Percentiles rank a stretch among this genome's conserved stretches.
These are phyloP conservation scores for Backusella mclennaniae DNA, from an alignment of 192 early-diverging fungal genomes.

Conservation along the genomic window DNA sequence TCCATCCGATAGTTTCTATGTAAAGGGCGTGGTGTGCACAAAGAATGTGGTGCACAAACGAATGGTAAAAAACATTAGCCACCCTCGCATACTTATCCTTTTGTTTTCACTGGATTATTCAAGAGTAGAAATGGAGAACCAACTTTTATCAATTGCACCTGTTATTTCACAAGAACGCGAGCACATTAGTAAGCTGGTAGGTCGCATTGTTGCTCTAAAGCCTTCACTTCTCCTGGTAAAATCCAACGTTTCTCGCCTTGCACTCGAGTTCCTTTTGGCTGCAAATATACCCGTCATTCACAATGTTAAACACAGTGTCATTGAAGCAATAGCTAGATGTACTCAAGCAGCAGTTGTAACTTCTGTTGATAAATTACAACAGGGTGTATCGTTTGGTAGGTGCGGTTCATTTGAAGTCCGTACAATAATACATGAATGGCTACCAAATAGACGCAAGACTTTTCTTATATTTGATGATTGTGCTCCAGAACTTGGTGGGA, in stretches of 20 bases:
- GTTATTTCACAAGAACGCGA: constrained; percentile 83
- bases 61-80: constrained; percentile 67
- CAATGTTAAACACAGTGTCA: constrained; percentile 85
- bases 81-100: constrained; percentile 85
- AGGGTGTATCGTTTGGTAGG: constrained; percentile 67
- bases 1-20: constrained; percentile 77
- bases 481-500: constrained; percentile 74
- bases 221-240: constrained; percentile 84
- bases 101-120: constrained; percentile 86
- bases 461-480: constrained; percentile 91
- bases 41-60: constrained; percentile 90
- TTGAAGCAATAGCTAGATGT: constrained; percentile 82
- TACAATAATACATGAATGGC: constrained; percentile 76
- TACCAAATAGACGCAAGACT: constrained; percentile 81
- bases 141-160: constrained; percentile 78
- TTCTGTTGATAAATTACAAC: constrained; percentile 78
- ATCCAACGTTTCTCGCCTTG: constrained; percentile 79
- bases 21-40: constrained; percentile 91
- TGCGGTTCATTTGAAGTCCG: constrained; percentile 77
- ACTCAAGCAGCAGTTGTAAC: constrained; percentile 81
- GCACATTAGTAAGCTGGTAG: constrained; percentile 76
- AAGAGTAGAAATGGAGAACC: constrained; percentile 62
- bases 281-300: constrained; percentile 78
- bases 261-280: constrained; percentile 79
- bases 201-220: constrained; percentile 70